phyloP scores from a whole-genome alignment of 2,329 filamentous ascomycete species.

The Fusarium dimerum region DNA sequence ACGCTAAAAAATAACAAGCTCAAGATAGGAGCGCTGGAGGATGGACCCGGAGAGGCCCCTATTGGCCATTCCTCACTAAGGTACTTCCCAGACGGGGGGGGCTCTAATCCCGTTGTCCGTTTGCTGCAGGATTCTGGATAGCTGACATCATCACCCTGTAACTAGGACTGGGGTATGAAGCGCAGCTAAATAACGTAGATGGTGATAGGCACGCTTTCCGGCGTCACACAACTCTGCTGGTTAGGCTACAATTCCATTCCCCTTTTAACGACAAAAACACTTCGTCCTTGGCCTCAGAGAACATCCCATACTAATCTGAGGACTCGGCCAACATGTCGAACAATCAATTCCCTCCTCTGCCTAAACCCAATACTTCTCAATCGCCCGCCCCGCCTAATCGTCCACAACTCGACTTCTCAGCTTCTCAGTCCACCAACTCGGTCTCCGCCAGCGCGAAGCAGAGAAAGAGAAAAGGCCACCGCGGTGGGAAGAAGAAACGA shows the following conservation, averaged over 20 bases:
- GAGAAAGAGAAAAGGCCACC: conserved; percentile 71
- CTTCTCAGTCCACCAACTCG: conserved; percentile 13
- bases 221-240: too few relatives aligned
- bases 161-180: too few relatives aligned
- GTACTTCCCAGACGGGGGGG: too few relatives aligned
- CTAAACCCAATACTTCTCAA: conserved; percentile 14
- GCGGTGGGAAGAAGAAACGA: conserved; percentile 76
- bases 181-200: too few relatives aligned
- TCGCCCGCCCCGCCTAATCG: conserved; percentile 9
- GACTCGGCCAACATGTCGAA: conserved; percentile 31
- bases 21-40: too few relatives aligned
- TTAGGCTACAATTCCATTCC: too few relatives aligned
- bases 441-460: conserved; percentile 20
- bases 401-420: conserved; percentile 15
- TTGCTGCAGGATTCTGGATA: conserved; percentile 3
- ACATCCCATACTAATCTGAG: conserved; percentile 1
- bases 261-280: too few relatives aligned
- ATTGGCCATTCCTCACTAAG: too few relatives aligned
- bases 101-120: too few relatives aligned
- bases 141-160: conserved; percentile 32
- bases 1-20: too few relatives aligned
- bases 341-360: conserved; percentile 34
- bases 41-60: too few relatives aligned
- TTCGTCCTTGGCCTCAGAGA: conserved; percentile 1
- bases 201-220: too few relatives aligned